Percentiles rank a stretch among this genome's conserved stretches.
Conservation (phyloP, 495 filamentous ascomycete species). For the Penicillium malachiteum region DNA sequence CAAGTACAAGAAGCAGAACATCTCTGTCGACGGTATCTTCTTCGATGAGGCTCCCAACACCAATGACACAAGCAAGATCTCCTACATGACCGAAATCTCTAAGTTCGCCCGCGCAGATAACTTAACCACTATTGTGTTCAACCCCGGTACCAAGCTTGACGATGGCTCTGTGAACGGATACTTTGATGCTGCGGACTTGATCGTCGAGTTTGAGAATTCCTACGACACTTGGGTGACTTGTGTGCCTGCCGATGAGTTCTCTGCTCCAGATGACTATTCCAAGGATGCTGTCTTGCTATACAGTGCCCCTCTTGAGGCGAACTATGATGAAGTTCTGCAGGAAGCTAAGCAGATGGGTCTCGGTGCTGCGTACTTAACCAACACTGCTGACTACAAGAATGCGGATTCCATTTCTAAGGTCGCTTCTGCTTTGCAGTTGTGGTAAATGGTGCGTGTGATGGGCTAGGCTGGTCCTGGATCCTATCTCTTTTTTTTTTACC, state of each 20-base stretch:
- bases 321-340: slow-evolving; percentile 11
- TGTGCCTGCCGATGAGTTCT: slow-evolving; percentile 10
- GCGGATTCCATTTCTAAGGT: slow-evolving; percentile 12
- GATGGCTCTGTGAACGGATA: slow-evolving; percentile 10
- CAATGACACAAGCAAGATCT: slow-evolving; percentile 23
- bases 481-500: no score
- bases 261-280: neutral
- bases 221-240: slow-evolving; percentile 15
- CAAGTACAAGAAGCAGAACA: slow-evolving; percentile 23
- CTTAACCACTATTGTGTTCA: slow-evolving; percentile 18
- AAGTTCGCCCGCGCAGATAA: slow-evolving; percentile 18
- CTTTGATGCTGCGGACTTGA: slow-evolving; percentile 19
- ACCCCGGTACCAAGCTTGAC: slow-evolving; percentile 19
- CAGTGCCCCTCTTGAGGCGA: slow-evolving; percentile 8
- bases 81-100: slow-evolving; percentile 34
- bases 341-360: slow-evolving; percentile 19
- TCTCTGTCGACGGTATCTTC: slow-evolving; percentile 46
- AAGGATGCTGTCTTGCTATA: slow-evolving; percentile 24
- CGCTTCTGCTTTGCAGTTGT: slow-evolving; percentile 9
- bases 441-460: no score
- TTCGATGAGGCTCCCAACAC: slow-evolving; percentile 44
- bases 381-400: slow-evolving; percentile 14
- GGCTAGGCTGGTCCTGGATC: no score
- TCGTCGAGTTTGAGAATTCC: slow-evolving; percentile 25
- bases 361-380: slow-evolving; percentile 24